Evolutionary conservation across 2,329 filamentous ascomycete species (phyloP).

Genomic region (Fusarium sororula): DNA sequence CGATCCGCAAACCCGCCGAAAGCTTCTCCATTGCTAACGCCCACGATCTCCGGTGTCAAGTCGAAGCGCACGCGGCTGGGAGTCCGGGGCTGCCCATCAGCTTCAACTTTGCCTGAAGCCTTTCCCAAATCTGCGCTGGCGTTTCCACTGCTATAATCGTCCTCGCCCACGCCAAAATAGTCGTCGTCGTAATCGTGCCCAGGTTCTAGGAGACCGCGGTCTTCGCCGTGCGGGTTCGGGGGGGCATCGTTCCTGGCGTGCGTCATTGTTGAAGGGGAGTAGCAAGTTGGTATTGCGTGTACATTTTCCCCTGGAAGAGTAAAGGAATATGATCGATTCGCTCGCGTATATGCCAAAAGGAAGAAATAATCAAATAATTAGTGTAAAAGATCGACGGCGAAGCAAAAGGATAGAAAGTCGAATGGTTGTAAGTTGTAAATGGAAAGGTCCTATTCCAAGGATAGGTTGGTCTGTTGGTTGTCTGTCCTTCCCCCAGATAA

Average conservation of each 20-base stretch:
- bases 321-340: background rate
- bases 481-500: constrained; percentile 38
- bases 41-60: constrained; percentile 58
- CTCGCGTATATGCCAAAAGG: background rate
- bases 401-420: constrained; percentile 10
- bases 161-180: constrained; percentile 40
- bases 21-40: constrained; percentile 36
- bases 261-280: constrained; percentile 45
- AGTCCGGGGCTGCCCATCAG: constrained; percentile 49
- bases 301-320: constrained; percentile 36
- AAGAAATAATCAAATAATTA: background rate
- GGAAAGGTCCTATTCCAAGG: constrained; percentile 2
- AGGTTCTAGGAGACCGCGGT: constrained; percentile 44
- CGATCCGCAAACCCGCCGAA: constrained; percentile 23
- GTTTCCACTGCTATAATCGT: constrained; percentile 23
- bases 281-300: constrained; percentile 37
- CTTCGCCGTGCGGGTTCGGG: constrained; percentile 46
- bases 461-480: constrained; percentile 13
- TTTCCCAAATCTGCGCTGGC: constrained; percentile 27
- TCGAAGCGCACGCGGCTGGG: constrained; percentile 82
- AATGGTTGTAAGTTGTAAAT: constrained; percentile 19
- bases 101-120: constrained; percentile 25
- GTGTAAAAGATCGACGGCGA: constrained; percentile 23
- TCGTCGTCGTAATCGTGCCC: constrained; percentile 38
- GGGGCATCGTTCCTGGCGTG: constrained; percentile 45